Evolutionary conservation across 1,284 basidiomycete genomes (phyloP).

Genomic region (Stygiomarasmius scandens): DNA sequence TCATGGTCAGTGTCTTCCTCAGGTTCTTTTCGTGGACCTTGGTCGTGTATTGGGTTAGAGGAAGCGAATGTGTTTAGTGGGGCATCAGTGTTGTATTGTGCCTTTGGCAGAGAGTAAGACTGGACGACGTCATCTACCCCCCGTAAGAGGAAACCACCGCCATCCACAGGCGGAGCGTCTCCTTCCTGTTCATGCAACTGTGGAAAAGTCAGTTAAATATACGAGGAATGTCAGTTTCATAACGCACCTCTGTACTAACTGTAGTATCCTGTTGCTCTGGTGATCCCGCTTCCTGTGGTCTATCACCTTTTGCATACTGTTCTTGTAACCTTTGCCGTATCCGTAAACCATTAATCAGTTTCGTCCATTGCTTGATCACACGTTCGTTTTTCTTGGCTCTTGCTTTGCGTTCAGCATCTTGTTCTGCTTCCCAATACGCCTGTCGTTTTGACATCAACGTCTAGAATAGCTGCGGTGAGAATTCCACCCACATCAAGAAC

Average conservation of each 20-base stretch:
- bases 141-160: slow-evolving; percentile 62
- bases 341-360: slow-evolving; percentile 85
- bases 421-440: slow-evolving; percentile 86
- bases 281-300: slow-evolving; percentile 20
- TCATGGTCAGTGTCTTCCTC: not conserved
- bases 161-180: not conserved
- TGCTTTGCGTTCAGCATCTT: slow-evolving; percentile 78
- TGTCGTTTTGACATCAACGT: slow-evolving; percentile 30
- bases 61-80: slow-evolving; percentile 12
- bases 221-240: not conserved
- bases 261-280: slow-evolving; percentile 19
- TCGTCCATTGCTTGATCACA: slow-evolving; percentile 87
- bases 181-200: slow-evolving; percentile 11
- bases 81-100: slow-evolving; percentile 40
- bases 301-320: slow-evolving; percentile 64
- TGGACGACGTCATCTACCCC: slow-evolving; percentile 76
- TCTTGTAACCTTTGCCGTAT: slow-evolving; percentile 83
- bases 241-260: slow-evolving; percentile 24
- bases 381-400: slow-evolving; percentile 77
- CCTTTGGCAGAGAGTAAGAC: slow-evolving; percentile 68
- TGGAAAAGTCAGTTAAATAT: not conserved
- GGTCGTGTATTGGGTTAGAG: slow-evolving; percentile 18
- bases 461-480: slow-evolving; percentile 14
- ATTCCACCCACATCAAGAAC: slow-evolving; percentile 69
- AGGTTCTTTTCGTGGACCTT: not conserved